Evolutionary conservation across 2,329 filamentous ascomycete species (phyloP), one percentile per base, ranked within the genome.

Genomic region (Periconia sp.): DNA sequence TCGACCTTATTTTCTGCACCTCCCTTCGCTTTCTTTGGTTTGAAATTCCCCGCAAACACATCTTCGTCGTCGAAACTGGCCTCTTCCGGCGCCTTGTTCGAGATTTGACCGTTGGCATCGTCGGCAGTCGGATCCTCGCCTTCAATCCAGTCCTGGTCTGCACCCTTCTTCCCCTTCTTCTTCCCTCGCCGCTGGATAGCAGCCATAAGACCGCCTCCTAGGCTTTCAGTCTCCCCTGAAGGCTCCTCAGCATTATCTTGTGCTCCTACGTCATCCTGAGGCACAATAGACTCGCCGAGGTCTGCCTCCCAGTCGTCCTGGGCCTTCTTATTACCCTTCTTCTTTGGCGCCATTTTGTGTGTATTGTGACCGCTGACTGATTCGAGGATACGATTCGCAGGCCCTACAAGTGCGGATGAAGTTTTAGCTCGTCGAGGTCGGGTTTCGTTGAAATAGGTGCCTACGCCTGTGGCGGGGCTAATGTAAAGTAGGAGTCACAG

Each of bases 281-380:
- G 84, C 53, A 83, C 82, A 63, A 85, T 80, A 48, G 79, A 77
- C 76, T 96, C 92, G 63, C 91, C 92, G 41, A 96, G 79, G 53
- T 96, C 91, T 42, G 88, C 85, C 73, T 97, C 94, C 92, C 92
- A 96, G 79, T 96, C 90, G 65, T 96, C 89, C 68, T 88, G 83
- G 70, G 84, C 86, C 72, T 85, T 86, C 80, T 92, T 95, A 74
- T 86, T 88, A 70, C 86, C 87, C 83, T 96, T 96, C 81, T 94
- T 95, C 79, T 96, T 96, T 51, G 92, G 92, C 66, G 92, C 77
- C 92, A 96, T 97, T 49, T 72, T 78, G 72, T 37, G 18, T 28
- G 43, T 43, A 21, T 7, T 32, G 25, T 33, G 39, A 31, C 13
- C 28, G 15, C 28, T 31, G 28, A 6, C n/a, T 13, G 28, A n/a